These are phyloP conservation scores for Tuber microsphaerosporum DNA, from an alignment of 495 filamentous ascomycete species.

Conservation along the genomic window DNA sequence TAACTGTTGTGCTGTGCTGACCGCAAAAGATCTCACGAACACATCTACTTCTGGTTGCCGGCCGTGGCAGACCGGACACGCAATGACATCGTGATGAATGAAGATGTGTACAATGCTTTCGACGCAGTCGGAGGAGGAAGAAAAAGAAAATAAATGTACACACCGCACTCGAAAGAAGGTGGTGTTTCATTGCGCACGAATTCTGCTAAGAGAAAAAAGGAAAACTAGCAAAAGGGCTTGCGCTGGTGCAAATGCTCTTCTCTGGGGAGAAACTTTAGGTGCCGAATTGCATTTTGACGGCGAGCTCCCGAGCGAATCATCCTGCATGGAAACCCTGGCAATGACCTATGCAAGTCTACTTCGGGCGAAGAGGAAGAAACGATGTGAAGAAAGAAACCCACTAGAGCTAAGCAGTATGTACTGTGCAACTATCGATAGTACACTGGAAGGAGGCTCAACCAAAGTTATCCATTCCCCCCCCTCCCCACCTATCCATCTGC, in stretches of 20 bases:
- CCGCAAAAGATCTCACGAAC: neutral
- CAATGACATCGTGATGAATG: neutral
- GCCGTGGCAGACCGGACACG: neutral
- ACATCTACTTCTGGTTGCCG: neutral
- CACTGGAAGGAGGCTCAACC: neutral
- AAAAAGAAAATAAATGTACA: neutral
- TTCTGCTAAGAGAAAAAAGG: neutral
- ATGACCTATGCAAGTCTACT: neutral
- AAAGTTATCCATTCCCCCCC: neutral
- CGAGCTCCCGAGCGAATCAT: constrained; percentile 3
- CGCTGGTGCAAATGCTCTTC: neutral
- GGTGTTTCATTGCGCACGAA: constrained; percentile 5
- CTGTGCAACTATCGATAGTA: neutral
- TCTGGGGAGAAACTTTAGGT: neutral
- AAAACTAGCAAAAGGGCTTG: neutral
- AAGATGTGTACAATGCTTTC: neutral
- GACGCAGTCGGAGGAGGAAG: neutral
- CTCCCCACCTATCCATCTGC: neutral
- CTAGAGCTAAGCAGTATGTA: neutral
- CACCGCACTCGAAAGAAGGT: neutral
- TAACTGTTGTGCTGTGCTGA: neutral
- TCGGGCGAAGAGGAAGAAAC: neutral
- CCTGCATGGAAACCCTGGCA: neutral
- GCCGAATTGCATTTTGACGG: neutral
- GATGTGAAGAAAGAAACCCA: neutral